These are phyloP conservation scores for Hippophae tibetana DNA, from an alignment of 306 rosid genomes.

Conservation along the genomic window DNA sequence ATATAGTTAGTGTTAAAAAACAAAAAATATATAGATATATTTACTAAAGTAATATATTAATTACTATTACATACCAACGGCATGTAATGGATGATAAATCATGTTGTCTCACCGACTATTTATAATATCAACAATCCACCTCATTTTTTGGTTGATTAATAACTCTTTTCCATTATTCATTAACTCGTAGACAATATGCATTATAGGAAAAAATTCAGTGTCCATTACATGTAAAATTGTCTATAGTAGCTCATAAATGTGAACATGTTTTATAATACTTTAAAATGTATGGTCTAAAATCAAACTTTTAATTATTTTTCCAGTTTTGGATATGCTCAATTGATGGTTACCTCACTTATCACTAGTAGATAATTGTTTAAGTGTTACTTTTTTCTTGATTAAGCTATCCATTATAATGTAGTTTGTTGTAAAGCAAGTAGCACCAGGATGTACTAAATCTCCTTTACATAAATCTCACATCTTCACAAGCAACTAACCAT, in stretches of 20 bases:
- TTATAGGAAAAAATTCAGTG: not conserved
- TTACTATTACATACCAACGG: not conserved
- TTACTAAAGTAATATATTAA: no score
- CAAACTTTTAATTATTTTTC: not conserved
- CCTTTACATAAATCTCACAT: not conserved
- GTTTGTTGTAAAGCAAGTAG: not conserved
- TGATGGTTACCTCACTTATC: not conserved
- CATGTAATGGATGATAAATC: slow-evolving; percentile 1
- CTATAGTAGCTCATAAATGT: not conserved
- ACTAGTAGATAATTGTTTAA: not conserved
- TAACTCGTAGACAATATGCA: not conserved
- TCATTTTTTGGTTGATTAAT: not conserved
- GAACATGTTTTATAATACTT: not conserved
- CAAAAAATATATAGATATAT: no score
- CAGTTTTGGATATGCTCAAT: not conserved
- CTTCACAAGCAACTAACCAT: not conserved
- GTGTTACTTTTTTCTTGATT: not conserved
- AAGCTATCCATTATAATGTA: not conserved
- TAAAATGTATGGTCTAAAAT: not conserved
- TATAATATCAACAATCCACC: not conserved
- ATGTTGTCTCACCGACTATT: not conserved
- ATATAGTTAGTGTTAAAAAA: no score
- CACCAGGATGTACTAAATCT: not conserved
- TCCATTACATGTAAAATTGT: not conserved
- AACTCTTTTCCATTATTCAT: not conserved